Conservation (phyloP, 768 basidiomycete genomes). For the Calocera cornea region DNA sequence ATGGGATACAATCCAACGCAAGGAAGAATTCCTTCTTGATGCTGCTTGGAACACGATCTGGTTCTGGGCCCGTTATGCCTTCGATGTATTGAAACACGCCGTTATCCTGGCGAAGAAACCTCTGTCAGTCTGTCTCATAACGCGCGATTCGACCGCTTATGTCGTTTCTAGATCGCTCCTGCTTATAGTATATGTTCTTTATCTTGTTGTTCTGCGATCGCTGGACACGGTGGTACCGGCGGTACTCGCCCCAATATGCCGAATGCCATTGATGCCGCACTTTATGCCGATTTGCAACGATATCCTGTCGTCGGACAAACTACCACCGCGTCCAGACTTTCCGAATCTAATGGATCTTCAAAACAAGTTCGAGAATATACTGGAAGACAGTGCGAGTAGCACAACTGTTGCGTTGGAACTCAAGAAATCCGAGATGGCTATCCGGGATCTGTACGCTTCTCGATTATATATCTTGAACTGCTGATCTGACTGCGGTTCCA, state of each 20-base stretch:
- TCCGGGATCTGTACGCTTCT: neutral
- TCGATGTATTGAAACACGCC: neutral
- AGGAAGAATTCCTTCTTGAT: neutral
- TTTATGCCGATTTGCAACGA: neutral
- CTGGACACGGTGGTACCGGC: neutral
- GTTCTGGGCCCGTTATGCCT: neutral
- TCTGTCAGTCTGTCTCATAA: neutral
- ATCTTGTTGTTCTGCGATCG: neutral
- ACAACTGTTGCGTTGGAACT: neutral
- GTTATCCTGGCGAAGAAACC: neutral
- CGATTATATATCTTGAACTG: neutral
- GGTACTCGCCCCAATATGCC: neutral
- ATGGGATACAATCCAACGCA: neutral
- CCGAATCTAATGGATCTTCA: neutral
- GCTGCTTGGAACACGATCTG: neutral
- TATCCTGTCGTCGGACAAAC: neutral
- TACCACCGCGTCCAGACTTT: neutral
- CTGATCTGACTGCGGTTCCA: neutral
- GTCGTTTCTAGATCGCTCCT: neutral
- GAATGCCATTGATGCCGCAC: neutral
- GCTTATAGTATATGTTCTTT: neutral
- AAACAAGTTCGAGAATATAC: neutral
- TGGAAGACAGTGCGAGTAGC: neutral
- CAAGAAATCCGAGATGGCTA: neutral
- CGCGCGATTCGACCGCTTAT: neutral